Conservation (phyloP, 768 basidiomycete species). For the Podaxis sp. region DNA sequence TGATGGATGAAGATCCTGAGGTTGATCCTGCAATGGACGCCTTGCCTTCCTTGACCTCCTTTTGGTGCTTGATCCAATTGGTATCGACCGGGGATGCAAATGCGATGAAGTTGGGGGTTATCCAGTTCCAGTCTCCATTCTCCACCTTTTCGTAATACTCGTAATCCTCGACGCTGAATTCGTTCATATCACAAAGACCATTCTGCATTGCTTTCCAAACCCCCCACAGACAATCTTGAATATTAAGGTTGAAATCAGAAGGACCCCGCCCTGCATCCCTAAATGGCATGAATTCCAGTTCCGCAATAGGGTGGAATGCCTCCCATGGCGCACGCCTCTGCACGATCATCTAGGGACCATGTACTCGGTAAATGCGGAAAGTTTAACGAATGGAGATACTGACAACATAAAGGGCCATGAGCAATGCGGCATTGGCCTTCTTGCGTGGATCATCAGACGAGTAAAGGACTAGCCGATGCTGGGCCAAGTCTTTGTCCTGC, state of each 20-base stretch:
- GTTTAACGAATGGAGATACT: conserved; percentile 29
- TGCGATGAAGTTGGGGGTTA: conserved; percentile 89
- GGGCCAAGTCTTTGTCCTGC: conserved; percentile 72
- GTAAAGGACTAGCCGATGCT: conserved; percentile 84
- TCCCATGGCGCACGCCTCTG: conserved; percentile 89
- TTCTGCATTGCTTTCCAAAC: conserved; percentile 91
- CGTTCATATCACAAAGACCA: conserved; percentile 90
- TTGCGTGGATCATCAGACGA: conserved; percentile 80
- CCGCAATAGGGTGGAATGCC: conserved; percentile 91
- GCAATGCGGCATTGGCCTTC: conserved; percentile 93
- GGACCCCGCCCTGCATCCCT: conserved; percentile 92
- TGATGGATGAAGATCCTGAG: conserved; percentile 25
- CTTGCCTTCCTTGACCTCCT: conserved; percentile 54
- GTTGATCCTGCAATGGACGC: conserved; percentile 26
- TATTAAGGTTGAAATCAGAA: conserved; percentile 89
- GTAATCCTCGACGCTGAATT: conserved; percentile 91
- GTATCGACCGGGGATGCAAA: conserved; percentile 91
- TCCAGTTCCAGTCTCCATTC: conserved; percentile 96
- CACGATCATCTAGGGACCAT: conserved; percentile 77
- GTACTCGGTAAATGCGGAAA: conserved; percentile 16
- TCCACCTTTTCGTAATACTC: conserved; percentile 95
- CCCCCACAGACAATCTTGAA: conserved; percentile 90
- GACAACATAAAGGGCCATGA: conserved; percentile 92
- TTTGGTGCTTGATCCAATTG: conserved; percentile 75
- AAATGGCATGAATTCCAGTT: conserved; percentile 92